Conservation (phyloP, 768 basidiomycete species). For the Tephrocybe sp. region DNA sequence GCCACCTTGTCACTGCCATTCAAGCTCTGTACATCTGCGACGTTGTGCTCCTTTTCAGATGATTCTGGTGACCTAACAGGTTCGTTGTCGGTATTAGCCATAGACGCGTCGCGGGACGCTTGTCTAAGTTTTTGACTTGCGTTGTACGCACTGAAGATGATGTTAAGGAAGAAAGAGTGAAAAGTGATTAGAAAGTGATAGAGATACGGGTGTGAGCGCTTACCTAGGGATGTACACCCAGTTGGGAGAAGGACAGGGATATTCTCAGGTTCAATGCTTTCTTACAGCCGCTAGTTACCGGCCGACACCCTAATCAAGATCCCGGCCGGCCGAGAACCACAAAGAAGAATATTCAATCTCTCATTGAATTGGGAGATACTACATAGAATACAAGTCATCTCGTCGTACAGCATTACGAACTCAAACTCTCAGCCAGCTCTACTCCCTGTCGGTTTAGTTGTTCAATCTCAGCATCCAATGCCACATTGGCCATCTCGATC, state of each 20-base stretch:
- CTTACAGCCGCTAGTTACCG: slow-evolving; percentile 12
- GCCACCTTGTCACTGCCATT: slow-evolving; percentile 22
- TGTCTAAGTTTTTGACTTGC: slow-evolving; percentile 33
- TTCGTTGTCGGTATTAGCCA: slow-evolving; percentile 64
- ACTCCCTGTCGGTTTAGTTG: slow-evolving; percentile 55
- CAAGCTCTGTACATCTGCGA: slow-evolving; percentile 25
- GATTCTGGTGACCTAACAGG: slow-evolving; percentile 42
- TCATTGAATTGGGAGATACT: not conserved
- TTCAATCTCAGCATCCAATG: slow-evolving; percentile 79
- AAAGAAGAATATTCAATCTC: not conserved
- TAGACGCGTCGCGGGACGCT: slow-evolving; percentile 79
- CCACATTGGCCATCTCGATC: slow-evolving; percentile 93
- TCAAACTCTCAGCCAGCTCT: slow-evolving; percentile 50
- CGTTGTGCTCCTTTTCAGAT: slow-evolving; percentile 34
- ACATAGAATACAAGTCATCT: not conserved
- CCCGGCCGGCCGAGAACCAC: slow-evolving; percentile 13
- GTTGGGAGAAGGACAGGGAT: slow-evolving; percentile 23
- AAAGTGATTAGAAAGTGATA: not conserved
- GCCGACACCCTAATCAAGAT: slow-evolving; percentile 11
- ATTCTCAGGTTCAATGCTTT: slow-evolving; percentile 15
- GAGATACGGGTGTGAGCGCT: not conserved
- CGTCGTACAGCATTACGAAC: not conserved
- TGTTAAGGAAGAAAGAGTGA: slow-evolving; percentile 4
- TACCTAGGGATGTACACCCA: slow-evolving; percentile 40
- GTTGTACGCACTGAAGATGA: slow-evolving; percentile 19